These are phyloP conservation scores for Cladorrhinum sp. DNA, from an alignment of 2,329 filamentous ascomycete genomes.

Conservation along the genomic window DNA sequence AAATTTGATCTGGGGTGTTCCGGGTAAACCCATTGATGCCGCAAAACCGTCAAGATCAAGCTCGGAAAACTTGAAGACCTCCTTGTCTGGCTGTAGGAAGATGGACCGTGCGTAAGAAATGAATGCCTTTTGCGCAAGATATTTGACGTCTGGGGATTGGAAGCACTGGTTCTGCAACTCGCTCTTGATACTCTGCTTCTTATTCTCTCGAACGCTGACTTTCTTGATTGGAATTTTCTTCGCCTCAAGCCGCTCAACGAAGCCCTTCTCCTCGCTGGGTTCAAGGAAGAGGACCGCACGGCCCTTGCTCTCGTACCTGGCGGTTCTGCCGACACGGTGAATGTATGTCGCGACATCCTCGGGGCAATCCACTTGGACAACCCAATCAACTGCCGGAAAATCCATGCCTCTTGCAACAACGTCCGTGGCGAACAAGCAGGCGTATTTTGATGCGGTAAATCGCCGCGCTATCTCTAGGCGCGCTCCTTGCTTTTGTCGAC, in stretches of 20 bases:
- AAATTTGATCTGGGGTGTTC: conserved; percentile 90
- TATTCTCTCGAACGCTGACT: conserved; percentile 84
- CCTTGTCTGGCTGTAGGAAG: conserved; percentile 86
- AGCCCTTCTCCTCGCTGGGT: conserved; percentile 87
- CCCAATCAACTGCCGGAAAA: conserved; percentile 96
- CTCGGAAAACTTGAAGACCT: conserved; percentile 80
- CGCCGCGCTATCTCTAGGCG: conserved; percentile 82
- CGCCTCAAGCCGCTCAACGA: conserved; percentile 77
- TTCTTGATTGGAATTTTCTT: conserved; percentile 87
- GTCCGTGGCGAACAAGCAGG: conserved; percentile 92
- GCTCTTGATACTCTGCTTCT: conserved; percentile 80
- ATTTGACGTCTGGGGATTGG: conserved; percentile 89
- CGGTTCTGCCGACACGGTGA: conserved; percentile 89
- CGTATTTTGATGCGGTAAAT: conserved; percentile 76
- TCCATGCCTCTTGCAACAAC: conserved; percentile 92
- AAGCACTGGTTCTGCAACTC: conserved; percentile 95
- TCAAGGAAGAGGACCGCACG: conserved; percentile 88
- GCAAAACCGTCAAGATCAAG: conserved; percentile 85
- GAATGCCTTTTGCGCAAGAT: conserved; percentile 93
- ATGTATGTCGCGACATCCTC: conserved; percentile 98
- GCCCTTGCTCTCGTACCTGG: conserved; percentile 85
- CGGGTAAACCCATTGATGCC: conserved; percentile 80
- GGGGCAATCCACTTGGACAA: conserved; percentile 96
- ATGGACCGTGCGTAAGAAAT: conserved; percentile 84
- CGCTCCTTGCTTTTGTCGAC: conserved; percentile 87